Evolutionary conservation across 2,329 filamentous ascomycete species (phyloP), one percentile per base, ranked within the genome.

Genomic region (Calonectria hawksworthii): DNA sequence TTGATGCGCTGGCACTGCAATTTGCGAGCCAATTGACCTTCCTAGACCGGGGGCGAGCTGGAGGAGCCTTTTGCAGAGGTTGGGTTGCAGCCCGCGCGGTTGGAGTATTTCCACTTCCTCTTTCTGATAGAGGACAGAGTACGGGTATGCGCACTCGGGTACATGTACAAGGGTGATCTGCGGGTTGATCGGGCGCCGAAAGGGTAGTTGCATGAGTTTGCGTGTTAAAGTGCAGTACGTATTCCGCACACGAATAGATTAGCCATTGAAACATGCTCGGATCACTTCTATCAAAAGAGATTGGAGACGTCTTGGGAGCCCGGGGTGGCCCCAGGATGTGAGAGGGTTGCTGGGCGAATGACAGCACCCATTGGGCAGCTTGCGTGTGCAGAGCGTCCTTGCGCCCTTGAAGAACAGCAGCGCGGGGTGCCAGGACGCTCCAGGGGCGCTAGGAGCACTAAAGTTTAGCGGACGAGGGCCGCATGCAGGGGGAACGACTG

Each of bases 401-500:
- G 30, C 54, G 14, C 51, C 14, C 16, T 30, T 21, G 44, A 16
- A 64, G 23, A 32, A 51, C 56, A 32, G 26, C 59, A 65, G 61
- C 72, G 79, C 76, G 79, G 79, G 79, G 79, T 78, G 79, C 71
- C 64, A 75, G 56, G 56, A 26, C 56, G 65, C 56, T 38, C 67
- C 65, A 67, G 61, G 51, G 64, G 38, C 34, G 65, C 52, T 54
- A 72, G 77, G 73, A 70, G 68, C 74, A 80, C 79, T 80, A 80
- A 80, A 78, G 74, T 74, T 78, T 79, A 79, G 79, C 75, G 73
- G 79, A 51, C 70, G 66, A 79, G 68, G 71, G 70, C 79, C 76
- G 78, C 74, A 80, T 80, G 79, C 79, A 80, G 79, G 79, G 79
- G 79, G 76, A 50, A 51, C 32, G 44, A 66, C 59, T 69, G 71